These are phyloP conservation scores for Sporothrix humicola DNA, from an alignment of 2,329 filamentous ascomycete species.

Conservation along the genomic window DNA sequence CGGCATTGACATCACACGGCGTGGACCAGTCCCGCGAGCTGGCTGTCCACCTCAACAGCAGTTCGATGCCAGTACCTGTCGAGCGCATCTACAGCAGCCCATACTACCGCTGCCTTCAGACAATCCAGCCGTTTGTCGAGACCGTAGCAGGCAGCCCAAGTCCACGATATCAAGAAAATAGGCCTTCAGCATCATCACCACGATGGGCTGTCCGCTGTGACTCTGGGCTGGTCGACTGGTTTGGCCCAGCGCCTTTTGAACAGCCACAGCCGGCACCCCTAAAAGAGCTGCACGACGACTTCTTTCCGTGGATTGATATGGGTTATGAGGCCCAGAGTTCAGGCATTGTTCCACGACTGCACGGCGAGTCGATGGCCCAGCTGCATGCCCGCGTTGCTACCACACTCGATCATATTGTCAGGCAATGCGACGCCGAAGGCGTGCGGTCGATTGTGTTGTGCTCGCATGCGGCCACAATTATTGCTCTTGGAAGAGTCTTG, in stretches of 20 bases:
- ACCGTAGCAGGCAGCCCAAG: slow-evolving; percentile 21
- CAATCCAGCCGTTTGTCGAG: slow-evolving; percentile 70
- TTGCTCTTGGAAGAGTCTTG: slow-evolving; percentile 80
- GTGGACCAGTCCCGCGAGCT: slow-evolving; percentile 83
- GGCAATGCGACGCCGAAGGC: slow-evolving; percentile 72
- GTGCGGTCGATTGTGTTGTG: slow-evolving; percentile 77
- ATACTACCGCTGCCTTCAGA: slow-evolving; percentile 88
- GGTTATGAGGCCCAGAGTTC: slow-evolving; percentile 56
- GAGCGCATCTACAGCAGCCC: slow-evolving; percentile 82
- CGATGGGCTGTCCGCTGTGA: slow-evolving; percentile 59
- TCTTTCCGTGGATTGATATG: slow-evolving; percentile 64
- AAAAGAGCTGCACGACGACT: slow-evolving; percentile 67
- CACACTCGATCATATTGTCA: slow-evolving; percentile 72
- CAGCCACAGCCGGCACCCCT: slow-evolving; percentile 75
- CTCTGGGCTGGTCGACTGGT: slow-evolving; percentile 80
- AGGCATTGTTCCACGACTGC: slow-evolving; percentile 69
- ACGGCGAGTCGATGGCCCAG: slow-evolving; percentile 79
- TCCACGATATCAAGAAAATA: neutral
- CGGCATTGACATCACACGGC: slow-evolving; percentile 84
- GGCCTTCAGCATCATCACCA: slow-evolving; percentile 16
- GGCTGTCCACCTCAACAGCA: slow-evolving; percentile 63
- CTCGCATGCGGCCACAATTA: slow-evolving; percentile 88
- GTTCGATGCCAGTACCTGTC: slow-evolving; percentile 65
- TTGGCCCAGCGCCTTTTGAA: slow-evolving; percentile 81
- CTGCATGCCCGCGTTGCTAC: slow-evolving; percentile 81